Evolutionary conservation across 2,329 filamentous ascomycete genomes (phyloP), one percentile per base, ranked within the genome.

Genomic region (Aspergillus novofumigatus): DNA sequence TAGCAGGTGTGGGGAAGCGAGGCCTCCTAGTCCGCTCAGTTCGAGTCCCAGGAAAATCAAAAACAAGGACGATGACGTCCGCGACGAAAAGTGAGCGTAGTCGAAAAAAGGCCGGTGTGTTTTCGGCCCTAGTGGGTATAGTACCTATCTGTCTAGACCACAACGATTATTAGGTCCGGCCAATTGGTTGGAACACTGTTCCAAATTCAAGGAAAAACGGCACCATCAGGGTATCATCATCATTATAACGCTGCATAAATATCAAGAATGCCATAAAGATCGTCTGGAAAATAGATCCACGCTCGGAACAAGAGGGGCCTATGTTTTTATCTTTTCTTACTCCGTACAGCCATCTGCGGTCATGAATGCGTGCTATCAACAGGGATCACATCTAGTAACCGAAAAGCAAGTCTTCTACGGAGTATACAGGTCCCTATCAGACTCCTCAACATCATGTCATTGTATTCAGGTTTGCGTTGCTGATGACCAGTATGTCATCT

Each of bases 41-140:
- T 61, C 57, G 53, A 61, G 47, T 58, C 57, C 58, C 62, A 54
- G 52, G 55, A 48, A 48, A 57, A 58, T 56, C 61, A 63, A 65
- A 67, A 68, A 64, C 64, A 65, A 65, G 62, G 63, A 62, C 68
- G 64, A 69, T 70, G 68, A 71, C 69, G 69, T 71, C 61, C 59
- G 63, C 61, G 64, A 68, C 61, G 51, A 58, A 53, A 61, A 52
- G 52, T 54, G 56, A 61, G 59, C 58, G 56, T 59, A 62, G 63
- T 65, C 47, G 42, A 48, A 51, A 61, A 62, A 63, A 49, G 58
- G 44, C 58, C 49, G 42, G 23, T 53, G 52, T 29, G 32, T 17
- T 35, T 35, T 35, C 32, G 32, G 14, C 32, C 32, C 14, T 35
- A 17, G 32, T 35, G 5, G 29, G 29, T 35, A 14, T 35, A 17